A percentile compares a stretch with the other conserved stretches of the same genome.
Conservation (phyloP, 2,329 filamentous ascomycete species). For the Xylaria sp. region DNA sequence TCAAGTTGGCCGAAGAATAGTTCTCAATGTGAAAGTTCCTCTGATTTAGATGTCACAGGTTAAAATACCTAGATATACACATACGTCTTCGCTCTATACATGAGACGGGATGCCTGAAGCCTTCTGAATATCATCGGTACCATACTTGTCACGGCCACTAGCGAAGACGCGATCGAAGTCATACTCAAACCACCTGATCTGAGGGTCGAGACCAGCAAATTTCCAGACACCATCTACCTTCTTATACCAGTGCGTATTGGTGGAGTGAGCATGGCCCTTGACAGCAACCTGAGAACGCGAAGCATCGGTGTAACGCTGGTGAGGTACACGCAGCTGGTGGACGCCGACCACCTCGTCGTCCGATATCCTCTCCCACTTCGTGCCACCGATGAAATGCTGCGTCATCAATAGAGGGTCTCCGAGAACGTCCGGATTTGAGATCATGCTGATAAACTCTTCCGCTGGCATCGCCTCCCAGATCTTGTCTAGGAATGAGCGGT, state of each 20-base stretch:
- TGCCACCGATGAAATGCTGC: conserved; percentile 71
- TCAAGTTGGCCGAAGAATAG: neutral
- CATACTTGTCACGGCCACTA: conserved; percentile 53
- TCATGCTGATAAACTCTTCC: conserved; percentile 69
- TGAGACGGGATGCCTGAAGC: conserved; percentile 36
- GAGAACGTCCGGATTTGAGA: conserved; percentile 65
- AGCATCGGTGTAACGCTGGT: conserved; percentile 68
- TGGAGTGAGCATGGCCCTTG: conserved; percentile 69
- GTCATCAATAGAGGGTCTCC: conserved; percentile 71
- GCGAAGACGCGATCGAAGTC: conserved; percentile 67
- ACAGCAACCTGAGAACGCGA: conserved; percentile 59
- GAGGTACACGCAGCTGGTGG: conserved; percentile 70
- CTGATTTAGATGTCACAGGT: neutral
- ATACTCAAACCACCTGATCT: conserved; percentile 67
- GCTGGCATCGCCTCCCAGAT: conserved; percentile 70
- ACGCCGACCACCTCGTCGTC: conserved; percentile 69
- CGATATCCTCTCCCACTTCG: conserved; percentile 66
- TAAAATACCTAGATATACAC: neutral
- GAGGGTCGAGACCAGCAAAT: conserved; percentile 65
- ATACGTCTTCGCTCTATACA: conserved; percentile 19
- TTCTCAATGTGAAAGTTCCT: neutral
- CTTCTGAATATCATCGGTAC: conserved; percentile 36
- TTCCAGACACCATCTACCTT: conserved; percentile 71
- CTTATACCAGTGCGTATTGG: conserved; percentile 66
- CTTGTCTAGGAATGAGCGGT: conserved; percentile 70